These are phyloP conservation scores for Mycena chlorophos DNA, from an alignment of 768 basidiomycete species.

Conservation along the genomic window DNA sequence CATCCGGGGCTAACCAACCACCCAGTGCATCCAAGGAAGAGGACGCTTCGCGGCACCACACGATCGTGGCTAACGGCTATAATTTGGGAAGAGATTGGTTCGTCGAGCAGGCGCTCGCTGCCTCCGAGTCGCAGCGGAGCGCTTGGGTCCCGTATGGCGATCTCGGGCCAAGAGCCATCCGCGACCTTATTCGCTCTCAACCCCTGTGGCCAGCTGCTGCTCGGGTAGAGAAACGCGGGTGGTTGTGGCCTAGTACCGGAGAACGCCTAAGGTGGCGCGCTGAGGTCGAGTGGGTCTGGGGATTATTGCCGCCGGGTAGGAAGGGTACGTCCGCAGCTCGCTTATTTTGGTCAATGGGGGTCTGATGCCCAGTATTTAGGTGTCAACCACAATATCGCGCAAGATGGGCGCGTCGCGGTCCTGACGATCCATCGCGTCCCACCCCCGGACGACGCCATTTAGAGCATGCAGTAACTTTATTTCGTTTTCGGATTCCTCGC, in stretches of 20 bases:
- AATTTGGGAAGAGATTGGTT: conserved; percentile 79
- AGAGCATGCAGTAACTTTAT: no score
- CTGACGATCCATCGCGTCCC: conserved; percentile 61
- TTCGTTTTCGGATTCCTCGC: no score
- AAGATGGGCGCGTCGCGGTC: conserved; percentile 81
- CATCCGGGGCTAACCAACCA: neutral
- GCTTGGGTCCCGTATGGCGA: conserved; percentile 2
- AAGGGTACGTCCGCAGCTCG: conserved; percentile 45
- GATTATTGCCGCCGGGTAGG: conserved; percentile 66
- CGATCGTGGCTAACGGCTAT: conserved; percentile 76
- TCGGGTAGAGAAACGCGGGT: conserved; percentile 5
- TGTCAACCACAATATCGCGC: conserved; percentile 77
- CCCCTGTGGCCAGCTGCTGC: neutral
- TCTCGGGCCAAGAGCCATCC: neutral
- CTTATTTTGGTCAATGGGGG: neutral
- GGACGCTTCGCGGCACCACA: conserved; percentile 67
- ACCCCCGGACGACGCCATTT: no score
- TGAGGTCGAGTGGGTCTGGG: conserved; percentile 72
- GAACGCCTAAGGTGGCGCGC: conserved; percentile 73
- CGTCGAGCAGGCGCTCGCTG: conserved; percentile 57
- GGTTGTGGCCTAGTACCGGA: conserved; percentile 52
- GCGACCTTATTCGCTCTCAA: neutral
- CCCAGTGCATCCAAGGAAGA: conserved; percentile 73
- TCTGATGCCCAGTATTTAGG: conserved; percentile 39
- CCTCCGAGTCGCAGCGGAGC: neutral